These are phyloP conservation scores for Phalaenopsis hybrid DNA, from an alignment of 116 monocot genomes.

Conservation along the genomic window DNA sequence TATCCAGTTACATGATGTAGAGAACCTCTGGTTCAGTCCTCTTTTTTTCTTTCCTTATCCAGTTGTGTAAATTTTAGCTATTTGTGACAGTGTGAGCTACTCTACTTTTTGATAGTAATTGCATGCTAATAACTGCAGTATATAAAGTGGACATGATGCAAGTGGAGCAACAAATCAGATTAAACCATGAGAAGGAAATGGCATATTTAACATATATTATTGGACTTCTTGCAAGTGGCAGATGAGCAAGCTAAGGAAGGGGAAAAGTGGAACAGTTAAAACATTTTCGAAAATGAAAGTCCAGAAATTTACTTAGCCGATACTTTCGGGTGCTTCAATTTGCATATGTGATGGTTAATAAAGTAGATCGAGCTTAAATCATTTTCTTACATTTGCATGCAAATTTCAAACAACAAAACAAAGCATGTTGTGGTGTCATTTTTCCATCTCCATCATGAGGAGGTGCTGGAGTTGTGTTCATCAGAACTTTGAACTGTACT, in stretches of 20 bases:
- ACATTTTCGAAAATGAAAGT: neutral
- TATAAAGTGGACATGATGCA: neutral
- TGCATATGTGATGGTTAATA: constrained; percentile 1
- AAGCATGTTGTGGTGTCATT: too few relatives aligned
- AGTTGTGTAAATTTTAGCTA: neutral
- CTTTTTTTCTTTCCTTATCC: neutral
- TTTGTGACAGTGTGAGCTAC: too few relatives aligned
- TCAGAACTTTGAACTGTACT: too few relatives aligned
- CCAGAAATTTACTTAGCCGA: neutral
- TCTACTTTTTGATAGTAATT: neutral
- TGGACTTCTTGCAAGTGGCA: neutral
- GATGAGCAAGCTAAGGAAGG: neutral
- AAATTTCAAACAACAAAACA: neutral
- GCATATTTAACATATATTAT: neutral
- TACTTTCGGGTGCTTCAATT: neutral
- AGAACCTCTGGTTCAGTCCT: too few relatives aligned
- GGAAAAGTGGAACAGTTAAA: neutral
- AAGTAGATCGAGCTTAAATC: neutral
- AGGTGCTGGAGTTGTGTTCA: neutral
- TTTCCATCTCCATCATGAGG: too few relatives aligned
- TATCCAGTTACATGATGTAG: too few relatives aligned
- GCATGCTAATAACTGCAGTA: neutral
- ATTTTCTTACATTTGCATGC: neutral
- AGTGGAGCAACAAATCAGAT: neutral
- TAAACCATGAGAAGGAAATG: neutral